These are phyloP conservation scores for Aegilops speltoides DNA, from an alignment of 176 grass and related monocot species.

Conservation along the genomic window DNA sequence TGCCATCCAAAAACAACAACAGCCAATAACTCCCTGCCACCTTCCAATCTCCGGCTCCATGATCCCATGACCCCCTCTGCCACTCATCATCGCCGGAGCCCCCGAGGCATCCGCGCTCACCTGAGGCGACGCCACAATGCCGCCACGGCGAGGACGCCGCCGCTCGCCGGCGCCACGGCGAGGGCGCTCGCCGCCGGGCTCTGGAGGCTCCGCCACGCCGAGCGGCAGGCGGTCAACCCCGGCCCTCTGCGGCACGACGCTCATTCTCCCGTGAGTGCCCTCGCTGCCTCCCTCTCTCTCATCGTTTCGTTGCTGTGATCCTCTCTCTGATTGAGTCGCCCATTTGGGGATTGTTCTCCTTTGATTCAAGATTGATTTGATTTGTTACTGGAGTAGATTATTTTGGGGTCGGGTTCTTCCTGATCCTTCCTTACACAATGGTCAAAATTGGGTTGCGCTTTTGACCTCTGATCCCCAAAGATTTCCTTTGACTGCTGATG, in stretches of 20 bases:
- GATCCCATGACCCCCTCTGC: constrained; percentile 35
- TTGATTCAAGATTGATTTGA: background rate
- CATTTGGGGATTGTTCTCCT: background rate
- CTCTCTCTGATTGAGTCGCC: background rate
- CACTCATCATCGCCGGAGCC: constrained; percentile 19
- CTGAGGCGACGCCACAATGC: constrained; percentile 32
- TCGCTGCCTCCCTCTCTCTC: background rate
- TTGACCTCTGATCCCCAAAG: constrained; percentile 1
- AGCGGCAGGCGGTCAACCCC: background rate
- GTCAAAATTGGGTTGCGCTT: background rate
- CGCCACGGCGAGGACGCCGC: background rate
- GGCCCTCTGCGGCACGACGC: background rate
- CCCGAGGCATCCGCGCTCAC: background rate
- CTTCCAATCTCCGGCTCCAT: constrained; percentile 2
- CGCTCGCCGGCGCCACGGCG: constrained; percentile 20
- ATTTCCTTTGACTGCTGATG: background rate
- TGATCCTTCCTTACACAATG: background rate
- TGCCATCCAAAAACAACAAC: background rate
- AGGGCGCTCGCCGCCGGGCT: constrained; percentile 49
- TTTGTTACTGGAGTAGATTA: background rate
- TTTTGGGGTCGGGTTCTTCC: background rate
- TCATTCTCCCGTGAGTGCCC: background rate
- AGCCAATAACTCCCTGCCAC: constrained; percentile 17
- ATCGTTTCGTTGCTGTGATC: background rate
- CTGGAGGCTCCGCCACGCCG: constrained; percentile 44